Percentiles rank a stretch among this genome's conserved stretches.
Conservation (phyloP, 1,139 yeast species). For the Meyerozyma sp. region DNA sequence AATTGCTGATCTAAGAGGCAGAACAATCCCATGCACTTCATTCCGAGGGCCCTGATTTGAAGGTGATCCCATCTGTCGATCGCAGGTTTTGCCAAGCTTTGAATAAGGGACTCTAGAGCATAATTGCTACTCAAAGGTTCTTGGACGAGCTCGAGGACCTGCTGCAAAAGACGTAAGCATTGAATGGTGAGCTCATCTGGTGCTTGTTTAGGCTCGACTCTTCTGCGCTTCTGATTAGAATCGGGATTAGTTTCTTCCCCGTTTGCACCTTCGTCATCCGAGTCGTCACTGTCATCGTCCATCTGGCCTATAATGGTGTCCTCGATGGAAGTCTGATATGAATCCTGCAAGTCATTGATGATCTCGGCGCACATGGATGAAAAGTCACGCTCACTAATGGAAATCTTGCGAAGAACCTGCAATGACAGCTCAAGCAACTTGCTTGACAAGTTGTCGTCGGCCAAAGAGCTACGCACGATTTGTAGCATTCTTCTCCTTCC, state of each 20-base stretch:
- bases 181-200: slow-evolving; percentile 51
- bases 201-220: slow-evolving; percentile 33
- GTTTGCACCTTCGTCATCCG: slow-evolving; percentile 17
- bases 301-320: slow-evolving; percentile 20
- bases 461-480: slow-evolving; percentile 58
- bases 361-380: slow-evolving; percentile 82
- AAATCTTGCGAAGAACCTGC: slow-evolving; percentile 61
- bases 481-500: slow-evolving; percentile 83
- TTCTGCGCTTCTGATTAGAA: slow-evolving; percentile 21
- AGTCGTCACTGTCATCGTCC: slow-evolving; percentile 29
- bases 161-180: slow-evolving; percentile 66
- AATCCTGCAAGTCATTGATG: slow-evolving; percentile 78
- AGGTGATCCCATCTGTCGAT: slow-evolving; percentile 56
- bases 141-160: slow-evolving; percentile 63
- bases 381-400: slow-evolving; percentile 80
- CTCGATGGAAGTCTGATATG: slow-evolving; percentile 31
- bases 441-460: slow-evolving; percentile 51
- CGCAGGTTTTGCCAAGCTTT: slow-evolving; percentile 80
- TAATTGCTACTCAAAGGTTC: slow-evolving; percentile 63
- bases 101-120: slow-evolving; percentile 66
- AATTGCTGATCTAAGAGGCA: slow-evolving; percentile 64
- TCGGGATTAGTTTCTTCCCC: slow-evolving; percentile 14
- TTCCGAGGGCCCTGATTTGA: slow-evolving; percentile 59
- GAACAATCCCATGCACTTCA: slow-evolving; percentile 74
- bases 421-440: slow-evolving; percentile 52